Evolutionary conservation across 2,329 filamentous ascomycete species (phyloP), one percentile per base, ranked within the genome.

Genomic region (Coleophoma cylindrospora): DNA sequence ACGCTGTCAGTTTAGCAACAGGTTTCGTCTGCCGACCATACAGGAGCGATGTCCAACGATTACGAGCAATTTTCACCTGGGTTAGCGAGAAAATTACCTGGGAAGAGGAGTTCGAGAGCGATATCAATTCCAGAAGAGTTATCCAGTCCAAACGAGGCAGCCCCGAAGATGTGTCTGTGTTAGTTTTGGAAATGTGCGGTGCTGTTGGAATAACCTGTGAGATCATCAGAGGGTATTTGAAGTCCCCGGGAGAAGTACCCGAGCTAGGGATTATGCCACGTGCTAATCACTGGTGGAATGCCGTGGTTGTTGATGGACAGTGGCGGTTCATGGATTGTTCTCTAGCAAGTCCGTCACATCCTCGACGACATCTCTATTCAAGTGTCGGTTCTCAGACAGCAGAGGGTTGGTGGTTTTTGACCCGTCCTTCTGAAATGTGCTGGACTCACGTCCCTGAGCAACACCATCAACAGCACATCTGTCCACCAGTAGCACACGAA

Each of bases 301-400:
- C 90, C 1, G 89, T 97, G 15, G 73, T 96, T 34, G 84, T 96
- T 9, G 94, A 99, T 66, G 86, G 88, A 19, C 91, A 96, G 69
- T 99, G 94, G 94, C 87, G 94, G 46, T 87, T 97, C 57, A 89
- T 99, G 73, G 94, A 99, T 67, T 94, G 90, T 66, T 95, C 90
- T 34, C 75, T 99, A 44, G 91, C 94, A 4, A 91, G 87, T 55
- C 91, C 92, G 12, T 96, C 92, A 0, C 90, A 97, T 61, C 92
- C 94, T 10, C 84, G 81, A 50, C 81, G 95, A 44, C 76, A 74
- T 14, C 74, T 83, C 33, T 97, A 95, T 69, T 95, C 91, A 13
- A 88, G 80, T 58, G 79, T 79, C 22, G 80, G 80, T 51, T 81
- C 76, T 52, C 80, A 84, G 40, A 74, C 80, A 1, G 90, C 94